Evolutionary conservation across 2,329 filamentous ascomycete species (phyloP).

Genomic region (Fusarium abutilonis): DNA sequence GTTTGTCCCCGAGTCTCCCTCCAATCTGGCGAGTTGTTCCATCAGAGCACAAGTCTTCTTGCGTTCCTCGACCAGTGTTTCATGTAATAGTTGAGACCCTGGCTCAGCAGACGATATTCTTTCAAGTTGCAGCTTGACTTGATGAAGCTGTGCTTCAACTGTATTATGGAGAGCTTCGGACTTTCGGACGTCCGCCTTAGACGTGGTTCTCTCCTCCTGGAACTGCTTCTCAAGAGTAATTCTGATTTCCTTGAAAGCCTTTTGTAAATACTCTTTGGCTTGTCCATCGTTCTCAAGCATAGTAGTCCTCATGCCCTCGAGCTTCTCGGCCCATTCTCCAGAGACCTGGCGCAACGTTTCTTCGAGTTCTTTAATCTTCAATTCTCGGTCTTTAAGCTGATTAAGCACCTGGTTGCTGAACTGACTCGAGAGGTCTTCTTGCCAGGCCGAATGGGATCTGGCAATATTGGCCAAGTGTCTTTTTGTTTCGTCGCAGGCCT

Average conservation of each 20-base stretch:
- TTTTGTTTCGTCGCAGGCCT: constrained; percentile 30
- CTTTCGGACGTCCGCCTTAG: constrained; percentile 27
- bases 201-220: constrained; percentile 32
- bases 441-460: constrained; percentile 8
- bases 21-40: constrained; percentile 36
- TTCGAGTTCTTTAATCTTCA: constrained; percentile 38
- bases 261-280: constrained; percentile 30
- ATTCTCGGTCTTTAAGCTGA: constrained; percentile 35
- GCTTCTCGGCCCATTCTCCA: constrained; percentile 30
- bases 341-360: constrained; percentile 30
- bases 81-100: constrained; percentile 9
- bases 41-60: constrained; percentile 20
- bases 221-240: constrained; percentile 40
- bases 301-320: constrained; percentile 28
- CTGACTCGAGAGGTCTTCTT: constrained; percentile 6
- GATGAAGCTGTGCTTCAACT: constrained; percentile 37
- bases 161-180: constrained; percentile 22
- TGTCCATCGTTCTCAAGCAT: constrained; percentile 23
- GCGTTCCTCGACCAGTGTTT: constrained; percentile 26
- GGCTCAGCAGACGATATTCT: neutral
- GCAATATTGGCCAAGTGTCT: constrained; percentile 20
- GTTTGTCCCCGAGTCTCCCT: constrained; percentile 35
- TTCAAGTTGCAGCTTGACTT: constrained; percentile 34
- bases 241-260: constrained; percentile 33
- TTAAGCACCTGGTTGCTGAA: constrained; percentile 29